Evolutionary conservation across 495 filamentous ascomycete genomes (phyloP).

Genomic region (Usnea hakonensis): DNA sequence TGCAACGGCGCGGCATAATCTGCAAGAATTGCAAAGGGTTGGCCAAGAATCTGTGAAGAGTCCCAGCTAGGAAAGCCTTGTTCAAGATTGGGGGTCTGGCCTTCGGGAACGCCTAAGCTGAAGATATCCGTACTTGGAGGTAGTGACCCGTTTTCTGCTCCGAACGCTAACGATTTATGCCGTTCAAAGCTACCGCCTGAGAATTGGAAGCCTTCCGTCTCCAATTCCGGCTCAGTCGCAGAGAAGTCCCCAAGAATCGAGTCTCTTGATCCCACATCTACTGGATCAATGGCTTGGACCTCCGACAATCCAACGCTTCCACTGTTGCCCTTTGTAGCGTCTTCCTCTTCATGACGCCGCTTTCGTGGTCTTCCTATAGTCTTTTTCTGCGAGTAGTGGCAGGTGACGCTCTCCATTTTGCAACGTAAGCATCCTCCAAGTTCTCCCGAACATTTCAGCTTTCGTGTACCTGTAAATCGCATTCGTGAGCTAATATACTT

Average conservation of each 20-base stretch:
- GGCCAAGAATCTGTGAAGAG: not conserved
- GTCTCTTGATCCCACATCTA: not conserved
- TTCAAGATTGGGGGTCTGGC: not conserved
- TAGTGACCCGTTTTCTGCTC: not conserved
- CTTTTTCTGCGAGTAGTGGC: slow-evolving; percentile 54
- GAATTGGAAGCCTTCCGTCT: not conserved
- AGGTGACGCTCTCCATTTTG: slow-evolving; percentile 43
- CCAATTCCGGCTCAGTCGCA: not conserved
- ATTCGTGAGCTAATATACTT: not conserved
- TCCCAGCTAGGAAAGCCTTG: not conserved
- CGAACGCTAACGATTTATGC: not conserved
- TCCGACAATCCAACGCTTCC: too few relatives aligned
- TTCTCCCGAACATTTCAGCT: slow-evolving; percentile 55
- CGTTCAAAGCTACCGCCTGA: not conserved
- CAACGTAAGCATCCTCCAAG: slow-evolving; percentile 49
- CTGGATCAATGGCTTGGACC: not conserved
- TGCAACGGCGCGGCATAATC: not conserved
- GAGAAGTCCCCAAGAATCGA: not conserved
- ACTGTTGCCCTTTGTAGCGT: not conserved
- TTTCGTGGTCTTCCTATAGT: slow-evolving; percentile 56
- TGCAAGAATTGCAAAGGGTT: not conserved
- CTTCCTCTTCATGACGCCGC: slow-evolving; percentile 31
- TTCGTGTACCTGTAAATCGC: slow-evolving; percentile 42
- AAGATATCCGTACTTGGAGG: not conserved
- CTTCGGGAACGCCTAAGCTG: not conserved